phyloP scores from a whole-genome alignment of 768 basidiomycete genomes.

The Suillus bovinus region DNA sequence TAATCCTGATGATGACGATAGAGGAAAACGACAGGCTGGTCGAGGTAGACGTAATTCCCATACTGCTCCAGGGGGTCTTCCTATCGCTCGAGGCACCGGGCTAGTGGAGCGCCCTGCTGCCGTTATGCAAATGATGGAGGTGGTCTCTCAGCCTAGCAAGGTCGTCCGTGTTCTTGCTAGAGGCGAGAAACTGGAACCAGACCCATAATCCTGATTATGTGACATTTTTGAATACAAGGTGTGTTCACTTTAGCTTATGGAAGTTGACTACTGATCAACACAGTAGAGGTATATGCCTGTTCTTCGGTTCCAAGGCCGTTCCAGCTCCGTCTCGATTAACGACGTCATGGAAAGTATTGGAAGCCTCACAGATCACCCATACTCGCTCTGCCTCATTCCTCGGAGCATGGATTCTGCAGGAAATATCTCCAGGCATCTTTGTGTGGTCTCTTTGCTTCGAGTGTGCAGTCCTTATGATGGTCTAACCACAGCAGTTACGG shows the following conservation, averaged over 20 bases:
- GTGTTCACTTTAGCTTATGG: neutral
- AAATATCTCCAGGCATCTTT: slow-evolving; percentile 7
- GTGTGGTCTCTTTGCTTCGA: slow-evolving; percentile 9
- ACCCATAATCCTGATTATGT: slow-evolving; percentile 19
- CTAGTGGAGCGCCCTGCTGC: slow-evolving; percentile 79
- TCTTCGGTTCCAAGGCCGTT: slow-evolving; percentile 7
- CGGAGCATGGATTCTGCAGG: slow-evolving; percentile 1
- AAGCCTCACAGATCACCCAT: slow-evolving; percentile 7
- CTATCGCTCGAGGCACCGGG: slow-evolving; percentile 32
- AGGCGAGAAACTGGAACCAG: slow-evolving; percentile 79
- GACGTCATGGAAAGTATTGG: slow-evolving; percentile 5
- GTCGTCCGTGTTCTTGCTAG: slow-evolving; percentile 80
- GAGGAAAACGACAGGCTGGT: slow-evolving; percentile 25
- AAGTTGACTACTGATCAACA: slow-evolving; percentile 3
- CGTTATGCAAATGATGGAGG: slow-evolving; percentile 82
- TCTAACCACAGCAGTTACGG: slow-evolving; percentile 1
- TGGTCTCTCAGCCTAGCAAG: slow-evolving; percentile 69
- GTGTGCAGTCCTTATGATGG: neutral
- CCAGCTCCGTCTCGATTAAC: slow-evolving; percentile 5
- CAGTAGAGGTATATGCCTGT: slow-evolving; percentile 4
- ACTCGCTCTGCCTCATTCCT: slow-evolving; percentile 2
- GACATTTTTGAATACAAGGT: slow-evolving; percentile 7
- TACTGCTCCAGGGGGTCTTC: slow-evolving; percentile 15
- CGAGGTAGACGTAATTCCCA: slow-evolving; percentile 33
- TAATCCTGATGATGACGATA: slow-evolving; percentile 36